These are phyloP conservation scores for Phytomonas sp. DNA, from an alignment of 208 protist species.

Conservation along the genomic window DNA sequence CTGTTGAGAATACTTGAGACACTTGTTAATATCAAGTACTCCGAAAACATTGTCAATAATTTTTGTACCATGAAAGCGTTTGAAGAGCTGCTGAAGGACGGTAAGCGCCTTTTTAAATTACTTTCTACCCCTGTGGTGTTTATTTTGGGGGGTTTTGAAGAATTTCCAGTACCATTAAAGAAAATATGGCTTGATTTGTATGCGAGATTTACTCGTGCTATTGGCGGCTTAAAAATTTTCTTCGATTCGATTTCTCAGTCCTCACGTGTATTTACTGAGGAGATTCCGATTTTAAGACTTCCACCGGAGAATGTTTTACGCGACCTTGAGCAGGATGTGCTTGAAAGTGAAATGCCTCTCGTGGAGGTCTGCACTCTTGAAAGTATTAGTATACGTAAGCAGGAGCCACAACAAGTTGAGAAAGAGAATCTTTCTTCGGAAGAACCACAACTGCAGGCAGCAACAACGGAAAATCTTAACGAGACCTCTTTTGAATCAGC, in stretches of 20 bases:
- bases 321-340: slow-evolving; percentile 35
- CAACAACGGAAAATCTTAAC: not conserved
- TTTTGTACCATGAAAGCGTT: slow-evolving; percentile 70
- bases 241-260: slow-evolving; percentile 52
- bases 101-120: slow-evolving; percentile 51
- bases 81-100: slow-evolving; percentile 47
- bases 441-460: not conserved
- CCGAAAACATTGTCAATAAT: slow-evolving; percentile 62
- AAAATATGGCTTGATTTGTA: slow-evolving; percentile 38
- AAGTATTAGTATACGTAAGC: slow-evolving; percentile 38
- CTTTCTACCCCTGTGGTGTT: slow-evolving; percentile 56
- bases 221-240: slow-evolving; percentile 22
- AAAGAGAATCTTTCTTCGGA: not conserved
- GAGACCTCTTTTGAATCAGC: not conserved
- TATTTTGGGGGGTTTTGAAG: slow-evolving; percentile 49
- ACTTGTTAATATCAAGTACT: slow-evolving; percentile 28
- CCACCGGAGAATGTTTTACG: slow-evolving; percentile 31
- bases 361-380: slow-evolving; percentile 37
- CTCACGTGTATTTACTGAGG: slow-evolving; percentile 35
- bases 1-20: slow-evolving; percentile 31
- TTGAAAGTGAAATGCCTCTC: slow-evolving; percentile 15
- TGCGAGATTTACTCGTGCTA: slow-evolving; percentile 23
- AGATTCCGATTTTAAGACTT: slow-evolving; percentile 42
- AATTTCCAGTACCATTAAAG: slow-evolving; percentile 35
- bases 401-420: slow-evolving; percentile 6